Evolutionary conservation across 257 asterid genomes (phyloP).

Genomic region (Solanum clarkiae): DNA sequence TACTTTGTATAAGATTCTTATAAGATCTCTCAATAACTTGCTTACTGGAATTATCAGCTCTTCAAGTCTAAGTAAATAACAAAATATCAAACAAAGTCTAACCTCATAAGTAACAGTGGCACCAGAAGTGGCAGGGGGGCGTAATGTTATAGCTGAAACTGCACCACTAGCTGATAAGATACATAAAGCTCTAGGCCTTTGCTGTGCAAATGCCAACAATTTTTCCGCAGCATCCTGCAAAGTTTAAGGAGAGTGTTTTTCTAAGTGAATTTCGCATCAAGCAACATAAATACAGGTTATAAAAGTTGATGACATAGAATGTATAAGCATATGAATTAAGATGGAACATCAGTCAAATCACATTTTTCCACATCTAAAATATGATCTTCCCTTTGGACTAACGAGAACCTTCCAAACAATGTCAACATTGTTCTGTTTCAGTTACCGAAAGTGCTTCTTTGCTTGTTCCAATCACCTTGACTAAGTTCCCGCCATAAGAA

Average conservation of each 20-base stretch:
- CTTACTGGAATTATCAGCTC: neutral
- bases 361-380: neutral
- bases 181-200: constrained; percentile 90
- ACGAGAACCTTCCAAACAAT: neutral
- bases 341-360: neutral
- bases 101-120: constrained; percentile 80
- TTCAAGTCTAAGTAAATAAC: neutral
- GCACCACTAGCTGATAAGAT: constrained; percentile 77
- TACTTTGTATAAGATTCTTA: neutral
- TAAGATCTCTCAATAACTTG: neutral
- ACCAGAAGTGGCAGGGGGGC: constrained; percentile 60
- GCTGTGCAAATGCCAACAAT: constrained; percentile 84
- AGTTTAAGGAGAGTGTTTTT: neutral
- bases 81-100: neutral
- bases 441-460: neutral
- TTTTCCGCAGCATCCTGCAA: constrained; percentile 82
- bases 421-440: neutral
- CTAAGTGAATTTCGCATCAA: neutral
- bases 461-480: neutral
- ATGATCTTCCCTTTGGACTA: neutral
- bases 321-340: neutral
- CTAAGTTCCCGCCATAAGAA: neutral
- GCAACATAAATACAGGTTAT: neutral
- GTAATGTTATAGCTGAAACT: constrained; percentile 62
- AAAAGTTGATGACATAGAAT: neutral